Conservation (phyloP, 305 asterid species). For the Fraxinus angustifolia region DNA sequence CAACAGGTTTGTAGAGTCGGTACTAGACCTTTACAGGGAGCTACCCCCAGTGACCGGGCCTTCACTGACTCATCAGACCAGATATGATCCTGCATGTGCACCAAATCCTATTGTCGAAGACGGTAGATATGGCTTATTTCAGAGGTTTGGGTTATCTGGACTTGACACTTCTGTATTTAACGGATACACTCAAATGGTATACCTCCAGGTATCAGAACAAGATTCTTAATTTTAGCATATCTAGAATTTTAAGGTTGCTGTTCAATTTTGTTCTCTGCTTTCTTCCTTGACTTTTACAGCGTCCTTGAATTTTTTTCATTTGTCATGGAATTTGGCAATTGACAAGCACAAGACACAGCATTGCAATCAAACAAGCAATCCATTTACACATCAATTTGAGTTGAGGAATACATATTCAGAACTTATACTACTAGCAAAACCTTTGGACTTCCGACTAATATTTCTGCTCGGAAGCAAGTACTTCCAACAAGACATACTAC, state of each 20-base stretch:
- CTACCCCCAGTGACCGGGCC: constrained; percentile 95
- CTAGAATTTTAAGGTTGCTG: constrained; percentile 7
- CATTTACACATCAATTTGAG: constrained; percentile 30
- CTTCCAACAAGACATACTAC: constrained; percentile 33
- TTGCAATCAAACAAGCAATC: constrained; percentile 19
- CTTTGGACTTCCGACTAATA: constrained; percentile 34
- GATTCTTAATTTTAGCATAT: constrained; percentile 5
- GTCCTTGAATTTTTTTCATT: background rate
- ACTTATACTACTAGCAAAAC: constrained; percentile 28
- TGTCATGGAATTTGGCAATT: constrained; percentile 15
- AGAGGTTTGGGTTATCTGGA: constrained; percentile 58
- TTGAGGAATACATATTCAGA: constrained; percentile 14
- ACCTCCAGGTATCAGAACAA: constrained; percentile 70
- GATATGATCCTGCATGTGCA: constrained; percentile 89
- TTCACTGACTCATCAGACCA: constrained; percentile 84
- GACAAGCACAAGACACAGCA: constrained; percentile 3
- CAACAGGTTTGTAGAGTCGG: constrained; percentile 79
- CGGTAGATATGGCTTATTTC: constrained; percentile 66
- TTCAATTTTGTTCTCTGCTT: background rate
- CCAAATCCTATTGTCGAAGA: constrained; percentile 74
- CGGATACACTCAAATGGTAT: constrained; percentile 92
- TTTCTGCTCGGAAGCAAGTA: constrained; percentile 25
- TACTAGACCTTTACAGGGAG: constrained; percentile 87
- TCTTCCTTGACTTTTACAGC: background rate
- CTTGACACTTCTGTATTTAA: constrained; percentile 71